phyloP scores from a whole-genome alignment of 495 filamentous ascomycete species.

The Tetracladium marchalianum region DNA sequence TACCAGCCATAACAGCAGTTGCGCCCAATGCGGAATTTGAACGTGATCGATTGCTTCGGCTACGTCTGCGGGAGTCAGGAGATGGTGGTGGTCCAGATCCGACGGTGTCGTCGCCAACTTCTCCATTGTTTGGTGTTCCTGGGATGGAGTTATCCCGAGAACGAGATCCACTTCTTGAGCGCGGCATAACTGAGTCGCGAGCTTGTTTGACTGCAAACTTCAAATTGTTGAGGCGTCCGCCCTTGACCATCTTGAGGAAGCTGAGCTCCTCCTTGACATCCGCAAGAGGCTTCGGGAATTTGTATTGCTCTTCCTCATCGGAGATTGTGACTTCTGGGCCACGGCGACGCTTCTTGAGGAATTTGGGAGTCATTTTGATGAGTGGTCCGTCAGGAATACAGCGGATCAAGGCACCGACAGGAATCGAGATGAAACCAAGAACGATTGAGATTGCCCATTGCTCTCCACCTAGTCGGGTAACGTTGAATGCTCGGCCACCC shows the following conservation, averaged over 20 bases:
- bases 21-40: constrained; percentile 82
- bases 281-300: constrained; percentile 63
- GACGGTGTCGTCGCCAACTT: constrained; percentile 27
- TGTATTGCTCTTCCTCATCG: constrained; percentile 62
- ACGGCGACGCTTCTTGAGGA: constrained; percentile 54
- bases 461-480: constrained; percentile 50
- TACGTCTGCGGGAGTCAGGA: constrained; percentile 62
- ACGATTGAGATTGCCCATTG: constrained; percentile 74
- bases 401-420: constrained; percentile 63
- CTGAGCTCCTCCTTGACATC: constrained; percentile 72
- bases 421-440: constrained; percentile 61
- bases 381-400: constrained; percentile 54
- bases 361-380: constrained; percentile 54
- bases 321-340: constrained; percentile 49
- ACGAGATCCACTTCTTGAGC: constrained; percentile 63
- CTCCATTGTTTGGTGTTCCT: constrained; percentile 55
- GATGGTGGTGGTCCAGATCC: constrained; percentile 46
- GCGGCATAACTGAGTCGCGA: constrained; percentile 58
- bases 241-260: constrained; percentile 85
- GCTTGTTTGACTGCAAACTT: constrained; percentile 79
- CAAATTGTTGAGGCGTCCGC: constrained; percentile 79
- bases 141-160: constrained; percentile 64
- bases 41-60: constrained; percentile 62
- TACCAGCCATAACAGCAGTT: constrained; percentile 76
- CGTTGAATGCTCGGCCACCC: constrained; percentile 62